Evolutionary conservation across 495 filamentous ascomycete species (phyloP).

Genomic region (Neurospora intermedia): DNA sequence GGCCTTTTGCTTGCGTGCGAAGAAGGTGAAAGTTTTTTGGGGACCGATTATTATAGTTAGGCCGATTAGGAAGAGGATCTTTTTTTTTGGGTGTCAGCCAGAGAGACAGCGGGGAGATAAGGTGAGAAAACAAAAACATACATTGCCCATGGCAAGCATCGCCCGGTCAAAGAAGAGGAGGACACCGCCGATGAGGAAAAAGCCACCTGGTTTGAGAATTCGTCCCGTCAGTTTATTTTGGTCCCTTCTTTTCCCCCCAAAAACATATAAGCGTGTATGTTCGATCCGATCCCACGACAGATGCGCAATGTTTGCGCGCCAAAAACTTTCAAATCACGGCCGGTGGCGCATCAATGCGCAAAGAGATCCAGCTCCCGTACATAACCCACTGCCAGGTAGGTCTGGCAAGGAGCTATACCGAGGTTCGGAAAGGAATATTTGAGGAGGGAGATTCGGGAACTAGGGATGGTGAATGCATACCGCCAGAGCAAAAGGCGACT

Average conservation of each 20-base stretch:
- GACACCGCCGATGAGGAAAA: slow-evolving; percentile 89
- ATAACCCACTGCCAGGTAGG: background rate
- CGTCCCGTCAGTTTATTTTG: slow-evolving; percentile 6
- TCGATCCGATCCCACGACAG: background rate
- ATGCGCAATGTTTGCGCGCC: background rate
- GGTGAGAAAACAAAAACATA: slow-evolving; percentile 16
- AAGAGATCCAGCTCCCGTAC: background rate
- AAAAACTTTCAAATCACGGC: background rate
- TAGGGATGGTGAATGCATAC: slow-evolving; percentile 46
- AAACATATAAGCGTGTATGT: background rate
- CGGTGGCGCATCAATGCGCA: background rate
- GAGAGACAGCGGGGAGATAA: too few species aligned
- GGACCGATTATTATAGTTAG: slow-evolving; percentile 92
- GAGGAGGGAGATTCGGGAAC: background rate
- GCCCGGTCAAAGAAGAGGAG: slow-evolving; percentile 96
- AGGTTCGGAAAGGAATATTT: background rate
- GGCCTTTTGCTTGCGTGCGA: slow-evolving; percentile 82
- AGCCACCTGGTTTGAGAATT: slow-evolving; percentile 47
- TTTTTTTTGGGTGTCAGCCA: too few species aligned
- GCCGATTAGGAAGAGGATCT: slow-evolving; percentile 93
- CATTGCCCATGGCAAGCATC: slow-evolving; percentile 48
- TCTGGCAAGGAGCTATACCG: background rate
- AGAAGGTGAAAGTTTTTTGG: slow-evolving; percentile 82
- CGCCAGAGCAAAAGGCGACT: slow-evolving; percentile 88
- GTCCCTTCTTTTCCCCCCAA: background rate